Evolutionary conservation across 2,329 filamentous ascomycete species (phyloP), one percentile per base, ranked within the genome.

Genomic region (Plectosphaerella cucumerina): DNA sequence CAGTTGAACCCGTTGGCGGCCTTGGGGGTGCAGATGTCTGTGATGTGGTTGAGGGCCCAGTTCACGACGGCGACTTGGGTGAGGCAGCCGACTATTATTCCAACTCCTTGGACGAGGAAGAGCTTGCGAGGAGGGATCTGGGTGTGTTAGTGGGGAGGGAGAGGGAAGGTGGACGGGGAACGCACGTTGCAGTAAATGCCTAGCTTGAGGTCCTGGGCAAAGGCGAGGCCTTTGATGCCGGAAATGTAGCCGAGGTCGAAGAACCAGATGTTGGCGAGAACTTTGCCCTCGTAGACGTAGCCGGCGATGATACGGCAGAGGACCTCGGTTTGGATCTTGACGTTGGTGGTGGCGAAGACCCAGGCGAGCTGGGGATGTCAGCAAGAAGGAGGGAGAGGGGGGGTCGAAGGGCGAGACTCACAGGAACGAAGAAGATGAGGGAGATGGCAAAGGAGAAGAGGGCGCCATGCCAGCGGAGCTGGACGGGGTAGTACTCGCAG

Each of bases 341-440:
- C 62, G 47, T 75, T 75, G 8, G 70, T 69, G 0, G 70, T 73
- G 0, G 72, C 73, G 41, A 60, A 65, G 1, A 67, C 59, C 62
- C 60, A 61, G 3, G 64, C 60, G 23, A 66, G 54, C 62, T 66
- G 42, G 5, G 3, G 1, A 3, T 8, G n/a, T 51, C 14, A 90
- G 85, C 85, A 88, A 0, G 70, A 76, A 9, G 84, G 66, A 3
- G 81, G 71, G 2, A 80, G 78, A 37, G 23, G 23, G 23, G 23
- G 23, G n/a, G n/a, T n/a, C n/a, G n/a, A n/a, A n/a, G n/a, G n/a
- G n/a, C n/a, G n/a, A n/a, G 9, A 50, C 59, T 48, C 47, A 65
- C 62, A 0, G 64, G 63, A 5, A 66, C 48, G 26, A 62, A 65
- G 33, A 66, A 66, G 8, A 60, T 49, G 4, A 59, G 53, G 18